Evolutionary conservation across 306 rosid species (phyloP).

Genomic region (Parietaria judaica): DNA sequence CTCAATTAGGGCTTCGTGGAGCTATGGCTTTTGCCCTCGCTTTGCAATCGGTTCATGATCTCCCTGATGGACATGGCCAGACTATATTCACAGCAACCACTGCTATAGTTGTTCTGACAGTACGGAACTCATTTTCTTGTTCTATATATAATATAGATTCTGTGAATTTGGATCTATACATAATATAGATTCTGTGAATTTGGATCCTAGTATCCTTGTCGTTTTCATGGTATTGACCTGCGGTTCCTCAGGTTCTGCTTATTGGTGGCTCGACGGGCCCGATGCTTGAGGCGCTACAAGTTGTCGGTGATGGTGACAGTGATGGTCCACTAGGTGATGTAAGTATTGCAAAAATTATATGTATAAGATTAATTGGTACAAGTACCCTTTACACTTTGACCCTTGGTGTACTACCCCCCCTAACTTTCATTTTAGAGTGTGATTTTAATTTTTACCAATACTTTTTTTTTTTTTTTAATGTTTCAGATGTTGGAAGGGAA

Average conservation of each 20-base stretch:
- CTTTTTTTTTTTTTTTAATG: conserved; percentile 3
- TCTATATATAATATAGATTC: no score
- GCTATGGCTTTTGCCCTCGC: conserved; percentile 99
- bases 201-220: background rate
- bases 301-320: conserved; percentile 63
- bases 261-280: conserved; percentile 98
- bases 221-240: conserved; percentile 1
- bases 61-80: conserved; percentile 99
- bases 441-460: no score
- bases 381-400: no score
- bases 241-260: conserved; percentile 65
- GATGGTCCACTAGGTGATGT: conserved; percentile 59
- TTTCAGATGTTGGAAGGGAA: conserved; percentile 50
- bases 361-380: background rate
- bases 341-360: conserved; percentile 29
- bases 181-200: background rate
- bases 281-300: conserved; percentile 91
- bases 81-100: conserved; percentile 97
- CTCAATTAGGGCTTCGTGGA: conserved; percentile 80
- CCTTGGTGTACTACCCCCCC: no score
- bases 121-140: conserved; percentile 9
- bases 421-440: no score
- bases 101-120: conserved; percentile 95
- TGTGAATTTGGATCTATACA: background rate
- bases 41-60: conserved; percentile 93